Conservation (phyloP, 257 asterid species). For the Solanum neorickii region DNA sequence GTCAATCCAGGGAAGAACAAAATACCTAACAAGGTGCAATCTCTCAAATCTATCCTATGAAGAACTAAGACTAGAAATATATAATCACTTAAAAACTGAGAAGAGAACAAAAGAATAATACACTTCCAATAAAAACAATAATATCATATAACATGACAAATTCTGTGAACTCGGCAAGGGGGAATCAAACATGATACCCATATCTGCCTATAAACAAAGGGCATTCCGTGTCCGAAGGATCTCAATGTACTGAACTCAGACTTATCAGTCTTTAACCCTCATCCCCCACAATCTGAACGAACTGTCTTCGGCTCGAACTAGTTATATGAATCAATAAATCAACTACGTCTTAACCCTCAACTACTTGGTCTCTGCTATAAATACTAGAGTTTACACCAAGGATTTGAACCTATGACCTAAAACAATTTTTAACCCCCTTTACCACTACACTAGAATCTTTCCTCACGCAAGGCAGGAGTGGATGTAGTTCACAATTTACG, state of each 20-base stretch:
- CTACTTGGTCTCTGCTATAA: not conserved
- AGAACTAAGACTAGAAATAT: not conserved
- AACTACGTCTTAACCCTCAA: not conserved
- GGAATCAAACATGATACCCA: not conserved
- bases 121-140: not conserved
- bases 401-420: not conserved
- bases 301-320: not conserved
- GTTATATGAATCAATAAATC: not conserved
- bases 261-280: not conserved
- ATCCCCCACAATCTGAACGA: not conserved
- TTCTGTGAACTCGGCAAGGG: not conserved
- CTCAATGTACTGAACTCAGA: not conserved
- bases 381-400: not conserved
- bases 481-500: not conserved
- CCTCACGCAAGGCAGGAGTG: not conserved
- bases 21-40: not conserved
- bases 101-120: not conserved
- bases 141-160: not conserved
- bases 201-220: not conserved
- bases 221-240: not conserved
- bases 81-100: not conserved
- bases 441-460: not conserved
- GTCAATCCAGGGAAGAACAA: not conserved
- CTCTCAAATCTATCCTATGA: not conserved
- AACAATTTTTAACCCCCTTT: not conserved